phyloP scores from a whole-genome alignment of 1,284 basidiomycete genomes.

The Clitocybe nebularis region DNA sequence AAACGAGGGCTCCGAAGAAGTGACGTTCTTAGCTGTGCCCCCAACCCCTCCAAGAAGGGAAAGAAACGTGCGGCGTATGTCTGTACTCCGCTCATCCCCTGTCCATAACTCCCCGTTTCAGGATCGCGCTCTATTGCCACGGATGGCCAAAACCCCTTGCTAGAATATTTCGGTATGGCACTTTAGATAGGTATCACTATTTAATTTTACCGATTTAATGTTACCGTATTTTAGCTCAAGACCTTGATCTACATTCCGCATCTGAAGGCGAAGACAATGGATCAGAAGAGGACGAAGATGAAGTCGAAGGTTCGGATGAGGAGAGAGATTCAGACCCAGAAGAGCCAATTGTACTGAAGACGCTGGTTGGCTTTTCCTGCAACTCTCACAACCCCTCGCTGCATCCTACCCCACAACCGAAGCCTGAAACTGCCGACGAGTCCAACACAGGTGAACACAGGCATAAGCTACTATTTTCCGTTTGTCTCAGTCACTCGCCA shows the following conservation, averaged over 20 bases:
- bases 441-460: conserved; percentile 25
- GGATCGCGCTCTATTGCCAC: conserved; percentile 7
- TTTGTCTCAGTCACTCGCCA: not conserved
- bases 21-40: conserved; percentile 1
- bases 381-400: conserved; percentile 1
- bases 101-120: no score
- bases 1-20: conserved; percentile 14
- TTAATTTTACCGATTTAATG: not conserved
- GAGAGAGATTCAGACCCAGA: conserved; percentile 20
- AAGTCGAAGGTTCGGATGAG: conserved; percentile 18
- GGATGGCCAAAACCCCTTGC: conserved; percentile 27
- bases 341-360: conserved; percentile 22
- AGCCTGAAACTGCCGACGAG: conserved; percentile 15
- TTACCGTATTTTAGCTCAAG: conserved; percentile 21
- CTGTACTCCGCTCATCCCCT: no score
- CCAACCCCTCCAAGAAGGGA: conserved; percentile 10
- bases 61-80: no score
- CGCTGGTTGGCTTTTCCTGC: conserved; percentile 16
- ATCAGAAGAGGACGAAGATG: conserved; percentile 21
- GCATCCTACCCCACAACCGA: not conserved
- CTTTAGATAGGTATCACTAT: not conserved
- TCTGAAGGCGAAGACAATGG: conserved; percentile 43
- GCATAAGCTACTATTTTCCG: not conserved
- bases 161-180: conserved; percentile 34
- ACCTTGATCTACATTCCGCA: conserved; percentile 41